Base-by-base conservation (phyloP, 2,329 filamentous ascomycete genomes). In the Blastomyces parvus region DNA sequence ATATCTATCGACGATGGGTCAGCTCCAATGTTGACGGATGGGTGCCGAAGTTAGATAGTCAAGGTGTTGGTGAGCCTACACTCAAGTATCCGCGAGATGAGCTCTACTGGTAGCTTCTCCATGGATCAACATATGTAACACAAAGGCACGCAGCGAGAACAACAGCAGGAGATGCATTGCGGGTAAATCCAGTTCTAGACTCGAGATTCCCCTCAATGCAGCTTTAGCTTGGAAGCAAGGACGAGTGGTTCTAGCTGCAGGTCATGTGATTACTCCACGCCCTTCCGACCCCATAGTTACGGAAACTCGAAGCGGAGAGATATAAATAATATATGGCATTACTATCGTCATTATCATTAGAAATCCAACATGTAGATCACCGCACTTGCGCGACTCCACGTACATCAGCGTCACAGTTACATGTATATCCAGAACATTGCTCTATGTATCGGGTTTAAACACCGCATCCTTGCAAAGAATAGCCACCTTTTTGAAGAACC, bases 401-500 rank as follows among this genome's bases (percentile, higher is more conserved):
- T 36, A 58, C 6, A 22, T n/a, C 19, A 42, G 14, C 36, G 25
- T 25, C 5, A 25, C 2, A 27, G 30, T 11, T 2, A 48, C 27
- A 59, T 19, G 22, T 33, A n/a, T n/a, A 33, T 59, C 25, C 42
- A 59, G 33, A 22, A 59, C 25, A 59, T 59, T n/a, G 42, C 22
- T 46, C 65, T 63, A 78, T 62, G 70, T 70, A 64, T 83, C 79
- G 57, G 84, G 84, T 67, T 82, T 82, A 73, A 86, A 89, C 55
- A 97, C 87, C 9, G 86, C 91, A 72, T 96, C 91, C 72, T 90
- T 90, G 77, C 92, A 95, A 65, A 93, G 80, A 66, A 95, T 81
- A 38, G 90, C 90, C n/a, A 97, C 84, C 75, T 91, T 92, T 78
- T 99, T 99, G 81, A 99, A 99, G 74, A 99, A 91, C 42, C 94